Evolutionary conservation across 1,139 yeast genomes (phyloP), one percentile per base, ranked within the genome.

Genomic region (Hemisphaericaspora subhashii): DNA sequence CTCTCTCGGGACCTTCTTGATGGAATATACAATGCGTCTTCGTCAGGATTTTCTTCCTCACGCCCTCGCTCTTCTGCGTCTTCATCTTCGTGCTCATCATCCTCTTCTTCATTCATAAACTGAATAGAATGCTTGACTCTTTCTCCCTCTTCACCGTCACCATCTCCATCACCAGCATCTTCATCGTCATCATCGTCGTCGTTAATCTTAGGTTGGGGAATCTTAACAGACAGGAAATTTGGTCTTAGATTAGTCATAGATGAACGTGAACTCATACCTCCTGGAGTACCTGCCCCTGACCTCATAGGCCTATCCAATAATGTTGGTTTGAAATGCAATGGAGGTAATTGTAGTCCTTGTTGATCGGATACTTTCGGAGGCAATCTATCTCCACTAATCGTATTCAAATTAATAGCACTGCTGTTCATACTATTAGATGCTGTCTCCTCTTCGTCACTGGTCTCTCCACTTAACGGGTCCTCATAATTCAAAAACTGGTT

Each of bases 181-280:
- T 43, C 49, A 24, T 45, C 53, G 28, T 44, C 48, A 23, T 54
- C 57, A 0, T 84, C 87, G 38, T 82, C 86, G 41, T 82, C 88
- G 34, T 81, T 64, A 1, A 86, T 75, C 48, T 75, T 79, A 0
- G 95, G 80, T 41, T 79, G 76, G 1, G 96, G 96, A 38, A 86
- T 76, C 35, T 88, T 83, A 37, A 81, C 82, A 1, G 95, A 86
- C 30, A 87, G 79, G 54, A 88, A 88, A 39, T 83, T 81, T 0
- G 95, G 94, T 35, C 79, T 70, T 54, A 58, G 67, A 57, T 60
- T 68, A 36, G 67, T 64, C 44, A 53, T 54, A 2, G 65, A 60
- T 3, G 70, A 68, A 43, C 58, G 58, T 27, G 55, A 54, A 3
- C 74, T 68, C 12, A 59, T 39, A 15, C 51, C 58, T 38, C 59